phyloP scores from a whole-genome alignment of 1,284 basidiomycete genomes.

The Cutaneotrichosporon mucoides region DNA sequence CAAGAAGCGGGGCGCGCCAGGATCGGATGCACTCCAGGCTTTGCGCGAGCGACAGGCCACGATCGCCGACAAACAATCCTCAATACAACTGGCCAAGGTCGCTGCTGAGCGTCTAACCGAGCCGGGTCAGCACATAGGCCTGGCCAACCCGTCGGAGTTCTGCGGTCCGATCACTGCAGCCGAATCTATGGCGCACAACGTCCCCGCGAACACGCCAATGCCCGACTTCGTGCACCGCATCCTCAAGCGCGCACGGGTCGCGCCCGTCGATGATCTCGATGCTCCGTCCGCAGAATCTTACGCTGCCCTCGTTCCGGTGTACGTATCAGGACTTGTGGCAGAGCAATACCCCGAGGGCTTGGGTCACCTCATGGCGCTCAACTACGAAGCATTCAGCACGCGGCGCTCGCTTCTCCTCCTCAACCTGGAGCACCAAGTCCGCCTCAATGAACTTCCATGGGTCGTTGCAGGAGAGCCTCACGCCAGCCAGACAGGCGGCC shows the following conservation, averaged over 20 bases:
- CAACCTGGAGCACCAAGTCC: constrained; percentile 10
- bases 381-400: constrained; percentile 6
- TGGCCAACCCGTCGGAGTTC: not conserved
- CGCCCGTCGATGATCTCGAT: not conserved
- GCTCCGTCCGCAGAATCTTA: constrained; percentile 1
- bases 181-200: not conserved
- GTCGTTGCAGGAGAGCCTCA: not conserved
- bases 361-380: constrained; percentile 7
- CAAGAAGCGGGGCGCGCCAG: constrained; percentile 7
- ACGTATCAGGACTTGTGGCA: not conserved
- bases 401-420: constrained; percentile 10
- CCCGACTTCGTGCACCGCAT: not conserved
- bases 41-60: not conserved
- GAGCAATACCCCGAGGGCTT: not conserved
- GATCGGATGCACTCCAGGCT: not conserved
- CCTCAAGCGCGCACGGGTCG: not conserved
- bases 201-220: constrained; percentile 1
- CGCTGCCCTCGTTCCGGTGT: not conserved
- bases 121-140: not conserved
- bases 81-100: not conserved
- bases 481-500: not conserved
- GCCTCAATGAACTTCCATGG: constrained; percentile 12
- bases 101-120: not conserved
- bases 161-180: not conserved
- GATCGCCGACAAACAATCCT: not conserved